Base-by-base conservation (phyloP, 345 rosid species). In the Populus tremula region DNA sequence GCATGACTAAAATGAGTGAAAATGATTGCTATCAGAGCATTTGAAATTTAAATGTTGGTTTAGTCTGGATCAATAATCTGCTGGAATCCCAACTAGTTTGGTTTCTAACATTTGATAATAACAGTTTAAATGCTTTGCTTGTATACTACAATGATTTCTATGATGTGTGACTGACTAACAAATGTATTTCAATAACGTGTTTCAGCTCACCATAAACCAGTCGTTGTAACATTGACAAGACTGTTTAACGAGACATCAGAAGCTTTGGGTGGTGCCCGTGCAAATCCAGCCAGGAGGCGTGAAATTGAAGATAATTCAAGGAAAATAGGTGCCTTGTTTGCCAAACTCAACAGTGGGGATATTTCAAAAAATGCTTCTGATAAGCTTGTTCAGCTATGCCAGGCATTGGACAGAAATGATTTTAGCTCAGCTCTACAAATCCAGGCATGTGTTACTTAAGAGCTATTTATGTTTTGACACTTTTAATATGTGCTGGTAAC, bases 231-330 rank as follows among this genome's bases (percentile, higher is more conserved):
- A 38, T 80, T 96, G 89, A 89, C 93, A 23, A 90, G 97, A 87
- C 93, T 96, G n/a, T 96, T 87, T 83, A 88, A 87, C 16, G 98
- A 96, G 96, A 94, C 99, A 78, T 89, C 97, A 41, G 97, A 94
- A 81, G 97, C 97, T 69, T 76, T 90, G 82, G 99, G 99, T 76
- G 99, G 98, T 29, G 64, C 94, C 59, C 97, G 96, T 79, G 98
- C 97, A 80, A 92, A 91, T 83, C 90, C 93, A n/a, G 88, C 89
- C 17, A 91, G 85, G 87, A 94, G 90, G 85, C 97, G 97, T 20
- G 98, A 96, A 89, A 96, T 94, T 77, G 99, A 94, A 82, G 99
- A 96, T 77, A 94, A 91, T 84, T 94, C 99, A 63, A 89, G 77
- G 86, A 96, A 91, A 82, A 80, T 96, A 71, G 99, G 99, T 67